A percentile compares a stretch with the other conserved stretches of the same genome.
phyloP scores from a whole-genome alignment of 257 asterid species.

The Cynanchum wilfordii region DNA sequence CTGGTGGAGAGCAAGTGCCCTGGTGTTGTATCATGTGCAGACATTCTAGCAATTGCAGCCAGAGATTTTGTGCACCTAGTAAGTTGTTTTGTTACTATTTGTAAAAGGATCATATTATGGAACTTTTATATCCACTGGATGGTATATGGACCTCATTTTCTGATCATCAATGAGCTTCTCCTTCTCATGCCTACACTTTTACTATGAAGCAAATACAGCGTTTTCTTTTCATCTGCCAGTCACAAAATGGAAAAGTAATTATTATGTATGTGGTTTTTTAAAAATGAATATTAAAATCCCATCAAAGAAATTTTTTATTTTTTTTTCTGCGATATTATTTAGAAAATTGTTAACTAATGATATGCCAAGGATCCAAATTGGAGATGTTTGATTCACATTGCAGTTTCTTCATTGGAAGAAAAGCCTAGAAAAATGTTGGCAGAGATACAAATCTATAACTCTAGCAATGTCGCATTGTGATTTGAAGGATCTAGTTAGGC shows the following conservation, averaged over 20 bases:
- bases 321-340: background rate
- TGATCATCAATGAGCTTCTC: conserved; percentile 4
- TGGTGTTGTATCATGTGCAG: conserved; percentile 88
- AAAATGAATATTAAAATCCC: conserved; percentile 6
- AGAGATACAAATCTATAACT: conserved; percentile 2
- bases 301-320: background rate
- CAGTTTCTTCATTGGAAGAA: background rate
- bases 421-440: background rate
- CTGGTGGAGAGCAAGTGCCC: conserved; percentile 88
- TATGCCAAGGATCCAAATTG: background rate
- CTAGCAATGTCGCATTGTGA: background rate
- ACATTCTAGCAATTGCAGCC: conserved; percentile 86
- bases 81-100: background rate
- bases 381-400: conserved; percentile 1
- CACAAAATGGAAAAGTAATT: background rate
- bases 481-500: conserved; percentile 2
- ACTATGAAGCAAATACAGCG: background rate
- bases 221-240: background rate
- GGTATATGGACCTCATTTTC: conserved; percentile 21
- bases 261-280: background rate
- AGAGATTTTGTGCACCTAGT: conserved; percentile 91
- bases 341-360: background rate
- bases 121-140: background rate
- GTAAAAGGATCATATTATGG: background rate
- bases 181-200: conserved; percentile 8